Conservation (phyloP, 345 rosid species). For the Eucalyptus curtisii region DNA sequence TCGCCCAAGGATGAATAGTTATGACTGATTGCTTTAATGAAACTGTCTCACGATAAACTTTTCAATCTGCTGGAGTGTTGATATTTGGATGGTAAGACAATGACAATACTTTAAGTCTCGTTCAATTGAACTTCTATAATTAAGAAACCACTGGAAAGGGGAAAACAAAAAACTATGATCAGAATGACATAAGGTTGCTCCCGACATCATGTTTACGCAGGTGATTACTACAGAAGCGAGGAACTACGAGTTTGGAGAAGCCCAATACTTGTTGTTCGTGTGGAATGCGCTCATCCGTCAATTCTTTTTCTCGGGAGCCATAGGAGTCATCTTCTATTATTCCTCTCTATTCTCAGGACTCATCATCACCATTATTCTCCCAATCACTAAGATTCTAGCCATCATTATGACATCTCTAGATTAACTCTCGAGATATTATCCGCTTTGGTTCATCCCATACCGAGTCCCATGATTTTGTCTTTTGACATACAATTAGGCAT, state of each 20-base stretch:
- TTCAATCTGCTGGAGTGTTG: not conserved
- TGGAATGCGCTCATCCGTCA: conserved; percentile 31
- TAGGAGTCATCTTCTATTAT: conserved; percentile 46
- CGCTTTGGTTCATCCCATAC: too few relatives aligned
- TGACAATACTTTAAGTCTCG: not conserved
- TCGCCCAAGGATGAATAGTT: not conserved
- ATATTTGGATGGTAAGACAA: not conserved
- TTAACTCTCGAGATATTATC: too few relatives aligned
- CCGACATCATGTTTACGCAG: conserved; percentile 2
- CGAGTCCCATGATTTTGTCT: too few relatives aligned
- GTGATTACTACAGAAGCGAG: conserved; percentile 50
- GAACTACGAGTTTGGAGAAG: conserved; percentile 35
- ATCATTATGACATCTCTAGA: not conserved
- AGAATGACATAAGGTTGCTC: not conserved
- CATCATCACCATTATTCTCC: conserved; percentile 31
- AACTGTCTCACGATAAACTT: not conserved
- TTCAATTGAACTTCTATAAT: not conserved
- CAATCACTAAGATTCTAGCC: conserved; percentile 48
- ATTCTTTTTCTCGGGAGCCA: conserved; percentile 44
- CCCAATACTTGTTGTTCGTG: conserved; percentile 27
- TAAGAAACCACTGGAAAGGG: not conserved
- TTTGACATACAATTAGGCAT: too few relatives aligned
- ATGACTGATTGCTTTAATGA: not conserved
- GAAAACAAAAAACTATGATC: not conserved
- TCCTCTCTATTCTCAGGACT: conserved; percentile 46